Percentiles rank a stretch among this genome's conserved stretches.
Conservation (phyloP, 768 basidiomycete species). For the Artomyces pyxidatus region DNA sequence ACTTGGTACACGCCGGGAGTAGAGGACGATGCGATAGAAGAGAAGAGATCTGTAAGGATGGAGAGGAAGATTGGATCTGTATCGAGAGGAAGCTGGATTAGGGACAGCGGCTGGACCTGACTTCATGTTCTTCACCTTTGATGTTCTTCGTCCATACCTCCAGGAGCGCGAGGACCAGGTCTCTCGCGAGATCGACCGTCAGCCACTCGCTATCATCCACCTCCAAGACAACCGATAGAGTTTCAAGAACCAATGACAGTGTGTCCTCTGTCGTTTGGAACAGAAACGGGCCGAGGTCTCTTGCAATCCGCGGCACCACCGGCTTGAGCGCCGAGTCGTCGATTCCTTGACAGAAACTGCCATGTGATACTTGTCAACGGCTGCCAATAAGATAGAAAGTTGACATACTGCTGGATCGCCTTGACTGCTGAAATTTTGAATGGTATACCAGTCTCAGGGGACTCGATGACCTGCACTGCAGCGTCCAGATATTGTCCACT, state of each 20-base stretch:
- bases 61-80: slow-evolving; percentile 86
- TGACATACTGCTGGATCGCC: slow-evolving; percentile 82
- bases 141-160: slow-evolving; percentile 84
- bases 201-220: slow-evolving; percentile 71
- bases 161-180: slow-evolving; percentile 59
- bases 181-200: slow-evolving; percentile 52
- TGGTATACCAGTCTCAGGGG: slow-evolving; percentile 60
- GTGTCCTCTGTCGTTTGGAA: slow-evolving; percentile 79
- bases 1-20: slow-evolving; percentile 57
- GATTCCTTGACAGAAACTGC: slow-evolving; percentile 62
- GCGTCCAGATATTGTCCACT: slow-evolving; percentile 84
- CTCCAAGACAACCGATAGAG: slow-evolving; percentile 70
- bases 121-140: slow-evolving; percentile 71
- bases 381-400: too few relatives aligned
- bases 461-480: slow-evolving; percentile 79
- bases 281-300: slow-evolving; percentile 79
- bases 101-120: too few relatives aligned
- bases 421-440: slow-evolving; percentile 94
- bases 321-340: slow-evolving; percentile 52
- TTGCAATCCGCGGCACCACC: slow-evolving; percentile 67
- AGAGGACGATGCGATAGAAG: slow-evolving; percentile 55
- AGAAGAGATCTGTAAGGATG: slow-evolving; percentile 74
- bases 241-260: slow-evolving; percentile 79
- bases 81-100: too few relatives aligned
- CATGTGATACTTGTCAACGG: too few relatives aligned